Percentiles rank a stretch among this genome's conserved stretches.
These are phyloP conservation scores for Tuber umbilicatum DNA, from an alignment of 495 filamentous ascomycete species.

Conservation along the genomic window DNA sequence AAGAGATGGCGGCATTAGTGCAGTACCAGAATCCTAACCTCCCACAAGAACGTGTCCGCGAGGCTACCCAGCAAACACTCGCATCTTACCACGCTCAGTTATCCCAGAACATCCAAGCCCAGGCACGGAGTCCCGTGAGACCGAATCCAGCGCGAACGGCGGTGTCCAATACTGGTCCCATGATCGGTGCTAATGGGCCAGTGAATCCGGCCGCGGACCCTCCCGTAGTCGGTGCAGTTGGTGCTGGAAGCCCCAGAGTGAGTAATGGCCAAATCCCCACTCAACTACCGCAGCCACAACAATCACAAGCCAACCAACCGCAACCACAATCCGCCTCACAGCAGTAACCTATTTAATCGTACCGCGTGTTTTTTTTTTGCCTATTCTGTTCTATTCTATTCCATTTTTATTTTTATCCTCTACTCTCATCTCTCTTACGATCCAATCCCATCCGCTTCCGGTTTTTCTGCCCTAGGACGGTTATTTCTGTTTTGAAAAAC, in stretches of 20 bases:
- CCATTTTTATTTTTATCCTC: neutral
- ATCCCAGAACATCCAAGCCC: slow-evolving; percentile 24
- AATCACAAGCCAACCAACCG: neutral
- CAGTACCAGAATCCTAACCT: slow-evolving; percentile 32
- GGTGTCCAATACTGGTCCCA: slow-evolving; percentile 29
- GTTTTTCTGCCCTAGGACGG: neutral
- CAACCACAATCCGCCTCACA: neutral
- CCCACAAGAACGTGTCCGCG: slow-evolving; percentile 25
- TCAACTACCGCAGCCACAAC: neutral
- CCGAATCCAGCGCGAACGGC: slow-evolving; percentile 12
- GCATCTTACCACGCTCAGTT: slow-evolving; percentile 31
- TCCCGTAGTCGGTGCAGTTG: neutral
- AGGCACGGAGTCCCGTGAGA: slow-evolving; percentile 9
- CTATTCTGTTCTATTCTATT: neutral
- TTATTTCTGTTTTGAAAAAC: neutral
- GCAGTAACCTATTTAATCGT: neutral
- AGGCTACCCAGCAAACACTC: slow-evolving; percentile 25
- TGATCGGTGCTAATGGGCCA: slow-evolving; percentile 39
- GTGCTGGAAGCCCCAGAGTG: neutral
- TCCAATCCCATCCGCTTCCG: neutral
- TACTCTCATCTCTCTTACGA: neutral
- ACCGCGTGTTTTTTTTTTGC: neutral
- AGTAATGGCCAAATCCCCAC: neutral
- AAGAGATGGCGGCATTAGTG: slow-evolving; percentile 31
- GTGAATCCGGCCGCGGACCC: slow-evolving; percentile 32